Evolutionary conservation across 108 stramenopile species (phyloP), one percentile per base, ranked within the genome.

Genomic region (Cyclotella kingstonii): DNA sequence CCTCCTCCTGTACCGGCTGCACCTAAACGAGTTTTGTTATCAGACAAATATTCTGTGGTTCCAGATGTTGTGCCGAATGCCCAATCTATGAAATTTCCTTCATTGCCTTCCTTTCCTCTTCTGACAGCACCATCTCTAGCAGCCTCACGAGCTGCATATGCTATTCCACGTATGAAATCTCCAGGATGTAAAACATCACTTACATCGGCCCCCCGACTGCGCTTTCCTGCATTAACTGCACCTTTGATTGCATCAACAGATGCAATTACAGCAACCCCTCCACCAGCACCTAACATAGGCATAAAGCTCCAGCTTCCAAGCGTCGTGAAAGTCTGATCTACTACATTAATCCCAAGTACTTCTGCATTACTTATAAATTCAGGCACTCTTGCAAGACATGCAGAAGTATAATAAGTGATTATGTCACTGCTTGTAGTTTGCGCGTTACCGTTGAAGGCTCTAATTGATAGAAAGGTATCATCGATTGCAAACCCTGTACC

Each of bases 11-110:
- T 70, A 2, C 52, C 70, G 23, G 76, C 76, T n/a, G 43, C 70
- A 26, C 76, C 76, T n/a, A 77, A 47, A 35, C 52, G 66, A 9
- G 54, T 65, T 45, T 77, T 77, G 35, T 77, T 77, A 45, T 77
- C 45, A 30, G 11, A 28, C 3, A 48, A 65, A 23, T 77, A 77
- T 40, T 71, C 65, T 7, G 57, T 44, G 10, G 66, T 65, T 18
- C 49, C 62, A 0, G 60, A 39, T n/a, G 76, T 72, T 36, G 76
- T 70, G 10, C 76, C 76, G 21, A 66, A 70, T n/a, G 70, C 56
- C 63, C 63, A 77, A 38, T 77, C 76, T 30, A 67, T 30, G 15
- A 72, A 0, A 60, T 65, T 60, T 23, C 76, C 76, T 40, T 56
- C 11, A 18, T 49, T 70, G 25, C 67, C 29, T 36, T 14, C 34